These are phyloP conservation scores for Hypoxylon sp. DNA, from an alignment of 2,329 filamentous ascomycete species.

Conservation along the genomic window DNA sequence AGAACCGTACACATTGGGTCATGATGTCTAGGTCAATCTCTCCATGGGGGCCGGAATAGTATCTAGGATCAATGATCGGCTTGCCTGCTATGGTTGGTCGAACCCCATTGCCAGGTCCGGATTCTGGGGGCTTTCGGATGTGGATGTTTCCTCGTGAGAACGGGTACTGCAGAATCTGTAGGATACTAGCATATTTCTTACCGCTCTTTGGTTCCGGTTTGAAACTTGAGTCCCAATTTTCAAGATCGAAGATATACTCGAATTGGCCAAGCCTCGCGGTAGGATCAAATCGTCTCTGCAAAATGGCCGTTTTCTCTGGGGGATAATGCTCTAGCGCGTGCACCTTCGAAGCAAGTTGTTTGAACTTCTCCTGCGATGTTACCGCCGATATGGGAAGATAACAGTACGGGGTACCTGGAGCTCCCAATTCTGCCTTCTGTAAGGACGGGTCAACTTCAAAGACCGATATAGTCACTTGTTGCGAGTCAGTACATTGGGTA, in stretches of 20 bases:
- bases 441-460: conserved; percentile 61
- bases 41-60: conserved; percentile 57
- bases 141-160: conserved; percentile 15
- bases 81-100: conserved; percentile 44
- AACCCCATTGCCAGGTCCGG: background rate
- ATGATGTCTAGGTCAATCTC: conserved; percentile 60
- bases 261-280: background rate
- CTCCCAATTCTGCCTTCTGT: conserved; percentile 53
- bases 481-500: background rate
- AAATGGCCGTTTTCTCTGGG: conserved; percentile 3
- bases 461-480: conserved; percentile 51
- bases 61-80: conserved; percentile 59
- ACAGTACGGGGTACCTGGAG: conserved; percentile 54
- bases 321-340: background rate
- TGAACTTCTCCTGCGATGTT: background rate
- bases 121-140: background rate
- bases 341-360: background rate
- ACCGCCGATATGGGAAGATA: conserved; percentile 49
- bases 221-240: conserved; percentile 9
- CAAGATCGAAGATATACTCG: conserved; percentile 9
- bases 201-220: background rate
- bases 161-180: conserved; percentile 11
- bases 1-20: conserved; percentile 57
- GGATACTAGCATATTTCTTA: conserved; percentile 2
- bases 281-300: background rate